A percentile compares a stretch with the other conserved stretches of the same genome.
phyloP scores from a whole-genome alignment of 2,329 filamentous ascomycete species.

The Cladosporium cucumerinum region DNA sequence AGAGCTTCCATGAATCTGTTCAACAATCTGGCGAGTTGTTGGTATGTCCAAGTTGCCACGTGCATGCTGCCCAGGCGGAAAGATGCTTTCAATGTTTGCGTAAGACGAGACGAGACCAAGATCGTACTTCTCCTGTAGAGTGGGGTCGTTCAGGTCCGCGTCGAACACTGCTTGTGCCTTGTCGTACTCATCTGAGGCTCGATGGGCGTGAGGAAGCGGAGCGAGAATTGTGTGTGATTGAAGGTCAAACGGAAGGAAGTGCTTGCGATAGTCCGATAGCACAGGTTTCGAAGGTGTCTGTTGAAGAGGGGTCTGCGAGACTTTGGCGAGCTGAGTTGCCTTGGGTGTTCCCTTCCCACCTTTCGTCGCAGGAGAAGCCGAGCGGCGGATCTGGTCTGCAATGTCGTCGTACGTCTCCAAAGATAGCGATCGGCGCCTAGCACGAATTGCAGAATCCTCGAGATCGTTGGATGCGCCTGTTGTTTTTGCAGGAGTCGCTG shows the following conservation, averaged over 20 bases:
- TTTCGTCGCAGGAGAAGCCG: conserved; percentile 27
- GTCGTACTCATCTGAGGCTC: not conserved
- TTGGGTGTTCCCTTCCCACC: conserved; percentile 25
- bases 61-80: not conserved
- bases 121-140: conserved; percentile 31
- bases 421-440: conserved; percentile 37
- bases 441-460: conserved; percentile 32
- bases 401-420: conserved; percentile 32
- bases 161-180: conserved; percentile 31
- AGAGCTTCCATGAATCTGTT: conserved; percentile 43
- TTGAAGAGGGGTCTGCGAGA: not conserved
- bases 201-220: conserved; percentile 33
- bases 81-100: conserved; percentile 13
- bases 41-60: not conserved
- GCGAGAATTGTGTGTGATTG: conserved; percentile 72
- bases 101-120: conserved; percentile 27
- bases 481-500: conserved; percentile 33
- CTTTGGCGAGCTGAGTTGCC: conserved; percentile 18
- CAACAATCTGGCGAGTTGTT: conserved; percentile 34
- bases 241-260: conserved; percentile 79
- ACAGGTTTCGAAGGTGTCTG: conserved; percentile 24
- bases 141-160: conserved; percentile 28
- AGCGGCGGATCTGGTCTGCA: conserved; percentile 25
- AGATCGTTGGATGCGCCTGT: conserved; percentile 21
- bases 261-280: conserved; percentile 50